Base-by-base conservation (phyloP, 139 green algal genomes). In the Chlamydomonas applanata region DNA sequence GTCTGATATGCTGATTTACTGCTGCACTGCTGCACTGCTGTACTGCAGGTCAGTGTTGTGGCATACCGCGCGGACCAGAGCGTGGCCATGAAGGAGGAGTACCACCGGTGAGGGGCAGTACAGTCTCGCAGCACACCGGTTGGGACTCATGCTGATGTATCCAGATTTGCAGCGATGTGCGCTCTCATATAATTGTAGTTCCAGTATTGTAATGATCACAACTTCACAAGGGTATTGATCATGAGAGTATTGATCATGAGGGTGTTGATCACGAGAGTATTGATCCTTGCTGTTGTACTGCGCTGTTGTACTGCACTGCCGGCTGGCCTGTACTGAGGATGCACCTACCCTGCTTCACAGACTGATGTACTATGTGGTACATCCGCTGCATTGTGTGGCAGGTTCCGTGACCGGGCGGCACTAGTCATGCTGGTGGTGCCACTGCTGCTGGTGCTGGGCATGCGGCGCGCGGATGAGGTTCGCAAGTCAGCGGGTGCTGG, bases 21-120 rank as follows among this genome's bases (percentile, higher is more conserved):
- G n/a, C n/a, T n/a, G n/a, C n/a, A n/a, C n/a, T n/a, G n/a, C n/a
- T n/a, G n/a, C n/a, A 9, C 4, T 69, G 33, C 34, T 25, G 32
- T 52, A 3, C 2, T 60, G 36, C 65, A 73, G 67, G 64, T 81
- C 66, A 88, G 73, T 44, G 59, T 93, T 33, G 81, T 96, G 30
- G 80, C 85, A 0, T 32, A 89, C n/a, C 44, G 83, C 27, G 73
- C 75, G 52, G 89, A 91, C 69, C 74, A 88, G 61, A 76, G 75
- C 35, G 73, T 91, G 16, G 72, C 67, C 25, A 80, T 98, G 30
- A 96, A 96, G 77, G 89, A 97, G 74, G 92, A 98, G 77, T 98
- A 98, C 80, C 90, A 97, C 69, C 64, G 49, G 72, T 72, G 70
- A 68, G 61, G 11, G 40, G 40, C 40, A 49, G 40, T 49, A 49